These are phyloP conservation scores for Flaveria floridana DNA, from an alignment of 140 eudicot genomes.

Conservation along the genomic window DNA sequence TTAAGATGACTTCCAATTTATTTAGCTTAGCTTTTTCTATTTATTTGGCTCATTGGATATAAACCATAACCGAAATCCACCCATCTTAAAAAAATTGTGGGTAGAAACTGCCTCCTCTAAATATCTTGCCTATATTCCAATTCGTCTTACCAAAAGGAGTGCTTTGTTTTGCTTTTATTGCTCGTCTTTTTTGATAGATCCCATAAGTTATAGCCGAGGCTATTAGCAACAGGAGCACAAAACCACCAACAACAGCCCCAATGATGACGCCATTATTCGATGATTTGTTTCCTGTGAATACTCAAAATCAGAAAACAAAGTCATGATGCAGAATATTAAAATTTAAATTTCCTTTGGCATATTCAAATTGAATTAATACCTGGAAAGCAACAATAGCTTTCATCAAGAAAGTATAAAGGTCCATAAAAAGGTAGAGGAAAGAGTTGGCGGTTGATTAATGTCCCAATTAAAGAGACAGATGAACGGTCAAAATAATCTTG, in stretches of 20 bases:
- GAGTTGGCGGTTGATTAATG: constrained; percentile 56
- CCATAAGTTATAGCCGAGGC: constrained; percentile 55
- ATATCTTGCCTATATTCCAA: neutral
- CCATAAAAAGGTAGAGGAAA: constrained; percentile 46
- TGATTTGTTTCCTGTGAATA: constrained; percentile 46
- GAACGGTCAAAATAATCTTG: constrained; percentile 55
- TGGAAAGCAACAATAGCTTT: constrained; percentile 51
- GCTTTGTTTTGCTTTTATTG: constrained; percentile 43
- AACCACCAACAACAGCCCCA: constrained; percentile 57
- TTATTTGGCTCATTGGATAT: neutral
- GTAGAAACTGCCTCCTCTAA: neutral
- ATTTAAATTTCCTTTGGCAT: neutral
- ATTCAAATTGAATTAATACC: constrained; percentile 36
- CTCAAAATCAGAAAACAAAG: constrained; percentile 17
- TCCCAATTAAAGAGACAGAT: constrained; percentile 49
- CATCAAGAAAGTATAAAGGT: constrained; percentile 59
- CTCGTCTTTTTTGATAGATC: constrained; percentile 47
- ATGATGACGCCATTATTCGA: constrained; percentile 52
- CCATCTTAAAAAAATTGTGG: no score
- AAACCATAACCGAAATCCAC: neutral
- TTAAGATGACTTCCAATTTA: neutral
- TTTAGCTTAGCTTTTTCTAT: neutral
- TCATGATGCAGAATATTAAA: neutral
- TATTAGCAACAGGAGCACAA: constrained; percentile 47
- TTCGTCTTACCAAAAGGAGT: constrained; percentile 65